Conservation (phyloP, 805 yeast species). For the Wickerhamomyces bisporus region DNA sequence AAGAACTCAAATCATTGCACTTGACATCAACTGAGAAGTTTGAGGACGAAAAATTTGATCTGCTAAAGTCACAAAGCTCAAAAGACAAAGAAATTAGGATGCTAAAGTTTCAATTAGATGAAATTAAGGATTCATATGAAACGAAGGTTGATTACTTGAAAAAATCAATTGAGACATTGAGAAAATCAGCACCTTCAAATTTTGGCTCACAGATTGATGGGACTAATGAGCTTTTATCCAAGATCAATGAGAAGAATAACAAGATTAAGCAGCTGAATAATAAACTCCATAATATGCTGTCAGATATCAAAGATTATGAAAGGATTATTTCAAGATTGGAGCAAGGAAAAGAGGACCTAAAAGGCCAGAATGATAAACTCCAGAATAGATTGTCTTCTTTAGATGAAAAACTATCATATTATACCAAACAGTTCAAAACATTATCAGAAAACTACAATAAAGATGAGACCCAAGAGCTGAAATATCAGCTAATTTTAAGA, state of each 20-base stretch:
- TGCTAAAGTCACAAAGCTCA: constrained; percentile 30
- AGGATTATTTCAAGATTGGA: constrained; percentile 27
- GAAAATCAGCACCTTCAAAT: constrained; percentile 1
- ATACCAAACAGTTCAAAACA: neutral
- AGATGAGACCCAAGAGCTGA: constrained; percentile 12
- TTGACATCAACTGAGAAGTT: constrained; percentile 25
- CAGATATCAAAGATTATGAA: constrained; percentile 26
- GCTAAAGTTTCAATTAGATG: constrained; percentile 34
- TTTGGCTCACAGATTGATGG: constrained; percentile 16
- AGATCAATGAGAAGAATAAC: constrained; percentile 20
- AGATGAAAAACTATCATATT: constrained; percentile 27
- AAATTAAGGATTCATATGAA: constrained; percentile 31
- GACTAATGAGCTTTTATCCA: constrained; percentile 22
- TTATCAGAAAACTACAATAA: neutral
- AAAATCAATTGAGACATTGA: constrained; percentile 17
- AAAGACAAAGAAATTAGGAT: constrained; percentile 35
- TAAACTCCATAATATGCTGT: constrained; percentile 20
- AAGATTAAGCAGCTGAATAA: constrained; percentile 20
- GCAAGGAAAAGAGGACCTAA: constrained; percentile 25
- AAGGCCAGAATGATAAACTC: constrained; percentile 28
- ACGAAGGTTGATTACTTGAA: constrained; percentile 31
- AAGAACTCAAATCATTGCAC: constrained; percentile 29
- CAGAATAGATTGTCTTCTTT: constrained; percentile 26
- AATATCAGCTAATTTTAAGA: constrained; percentile 10
- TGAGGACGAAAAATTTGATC: constrained; percentile 32